Evolutionary conservation across 1,139 yeast species (phyloP), one percentile per base, ranked within the genome.

Genomic region (Debaryomyces nepalensis): DNA sequence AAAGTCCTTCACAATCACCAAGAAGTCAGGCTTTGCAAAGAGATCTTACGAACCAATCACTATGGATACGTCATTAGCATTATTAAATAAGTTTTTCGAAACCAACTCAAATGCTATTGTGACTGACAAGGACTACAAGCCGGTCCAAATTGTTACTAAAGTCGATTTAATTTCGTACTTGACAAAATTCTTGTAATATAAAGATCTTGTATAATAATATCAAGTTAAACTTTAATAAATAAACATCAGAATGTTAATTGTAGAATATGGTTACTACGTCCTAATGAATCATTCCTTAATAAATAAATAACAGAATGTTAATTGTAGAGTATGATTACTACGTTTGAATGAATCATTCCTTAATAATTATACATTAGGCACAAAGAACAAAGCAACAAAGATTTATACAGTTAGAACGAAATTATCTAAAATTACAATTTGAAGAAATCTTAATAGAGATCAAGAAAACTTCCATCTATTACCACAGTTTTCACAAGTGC

Each of bases 401-500:
- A 37, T 31, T 37, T 37, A 37, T 22, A 37, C 34, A 20, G 26
- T 34, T 22, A 23, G 27, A 33, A 33, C 19, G 16, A 26, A 22
- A 35, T 19, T 41, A 22, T 22, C 24, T 31, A 31, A 20, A 31
- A 31, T 31, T 20, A 32, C 35, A 32, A 15, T 29, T 14, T 8
- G 12, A 33, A 6, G 20, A 10, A 15, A n/a, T 11, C 20, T 9
- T 14, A 19, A 24, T 24, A 16, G n/a, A 24, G 27, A n/a, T 41
- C 23, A 85, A 15, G 93, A 85, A 61, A 91, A 91, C 67, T 93
- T 91, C 98, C 98, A 93, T 66, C 98, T 81, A 62, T 93, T 89
- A 52, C 98, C 98, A 73, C 99, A 93, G 54, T 84, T 87, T 59
- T 91, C 97, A 72, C 98, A 93, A 2, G 97, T 91, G 72, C 98